phyloP scores from a whole-genome alignment of 2,329 filamentous ascomycete genomes.

The Fusarium sp. region DNA sequence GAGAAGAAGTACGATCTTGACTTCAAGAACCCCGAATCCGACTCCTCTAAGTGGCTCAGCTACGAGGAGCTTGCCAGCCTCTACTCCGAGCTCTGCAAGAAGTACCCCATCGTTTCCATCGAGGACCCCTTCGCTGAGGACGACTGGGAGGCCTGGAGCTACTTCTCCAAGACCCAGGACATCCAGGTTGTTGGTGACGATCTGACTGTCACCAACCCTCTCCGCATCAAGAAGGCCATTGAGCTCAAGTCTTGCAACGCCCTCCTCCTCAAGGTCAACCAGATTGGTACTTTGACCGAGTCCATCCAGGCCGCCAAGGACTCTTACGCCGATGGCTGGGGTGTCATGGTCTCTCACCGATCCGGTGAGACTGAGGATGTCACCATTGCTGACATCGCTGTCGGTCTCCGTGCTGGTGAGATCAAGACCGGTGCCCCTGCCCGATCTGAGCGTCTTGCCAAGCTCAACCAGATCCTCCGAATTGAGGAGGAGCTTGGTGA shows the following conservation, averaged over 20 bases:
- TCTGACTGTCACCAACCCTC: slow-evolving; percentile 98
- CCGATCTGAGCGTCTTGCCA: slow-evolving; percentile 97
- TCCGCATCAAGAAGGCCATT: slow-evolving; percentile 99
- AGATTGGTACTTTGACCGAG: slow-evolving; percentile 98
- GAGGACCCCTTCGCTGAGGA: slow-evolving; percentile 99
- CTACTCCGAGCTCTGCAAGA: slow-evolving; percentile 88
- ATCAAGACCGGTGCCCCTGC: slow-evolving; percentile 99
- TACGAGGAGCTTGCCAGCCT: slow-evolving; percentile 96
- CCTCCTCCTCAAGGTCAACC: slow-evolving; percentile 99
- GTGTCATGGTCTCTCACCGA: slow-evolving; percentile 99
- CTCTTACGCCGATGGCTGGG: slow-evolving; percentile 94
- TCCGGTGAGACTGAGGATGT: slow-evolving; percentile 99
- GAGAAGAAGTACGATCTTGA: slow-evolving; percentile 99
- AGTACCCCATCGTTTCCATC: slow-evolving; percentile 99
- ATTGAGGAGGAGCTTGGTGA: slow-evolving; percentile 99
- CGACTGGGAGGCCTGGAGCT: slow-evolving; percentile 99
- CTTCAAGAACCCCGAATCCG: slow-evolving; percentile 99
- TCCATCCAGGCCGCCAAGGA: slow-evolving; percentile 99
- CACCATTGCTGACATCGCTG: slow-evolving; percentile 97
- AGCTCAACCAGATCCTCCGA: slow-evolving; percentile 99
- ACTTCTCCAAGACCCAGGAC: slow-evolving; percentile 99
- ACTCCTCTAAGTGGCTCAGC: slow-evolving; percentile 96
- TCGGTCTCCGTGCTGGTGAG: slow-evolving; percentile 95
- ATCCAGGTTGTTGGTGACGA: slow-evolving; percentile 99
- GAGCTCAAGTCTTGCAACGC: slow-evolving; percentile 99